Conservation (phyloP, 164 flowering plant species). For the Tinospora cordifolia region DNA sequence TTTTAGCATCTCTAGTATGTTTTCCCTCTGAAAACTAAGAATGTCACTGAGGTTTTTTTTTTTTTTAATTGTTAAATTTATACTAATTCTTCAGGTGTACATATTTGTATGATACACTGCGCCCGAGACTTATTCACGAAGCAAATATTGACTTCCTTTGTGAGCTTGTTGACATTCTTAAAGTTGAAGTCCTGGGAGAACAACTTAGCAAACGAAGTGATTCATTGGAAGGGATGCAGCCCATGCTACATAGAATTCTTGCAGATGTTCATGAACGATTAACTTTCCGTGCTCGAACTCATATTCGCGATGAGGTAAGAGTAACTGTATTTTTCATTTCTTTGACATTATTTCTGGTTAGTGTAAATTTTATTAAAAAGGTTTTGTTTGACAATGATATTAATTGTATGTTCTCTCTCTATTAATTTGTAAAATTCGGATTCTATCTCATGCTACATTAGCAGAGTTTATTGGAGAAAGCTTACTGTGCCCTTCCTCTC, state of each 20-base stretch:
- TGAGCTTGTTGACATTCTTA: slow-evolving; percentile 92
- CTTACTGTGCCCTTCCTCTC: too few relatives aligned
- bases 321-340: background rate
- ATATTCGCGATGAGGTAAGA: slow-evolving; percentile 87
- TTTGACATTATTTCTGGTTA: background rate
- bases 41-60: background rate
- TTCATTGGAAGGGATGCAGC: slow-evolving; percentile 75
- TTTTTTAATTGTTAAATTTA: background rate
- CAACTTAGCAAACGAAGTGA: slow-evolving; percentile 67
- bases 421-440: too few relatives aligned
- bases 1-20: background rate
- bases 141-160: slow-evolving; percentile 84
- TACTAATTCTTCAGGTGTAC: slow-evolving; percentile 60
- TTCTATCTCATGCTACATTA: too few relatives aligned
- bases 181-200: slow-evolving; percentile 91
- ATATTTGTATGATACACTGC: slow-evolving; percentile 83
- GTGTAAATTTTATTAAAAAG: background rate
- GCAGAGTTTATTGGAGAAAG: too few relatives aligned
- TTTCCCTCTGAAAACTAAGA: background rate
- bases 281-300: slow-evolving; percentile 91
- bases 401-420: background rate
- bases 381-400: background rate
- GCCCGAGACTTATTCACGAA: slow-evolving; percentile 92
- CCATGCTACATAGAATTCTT: slow-evolving; percentile 76
- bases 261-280: slow-evolving; percentile 93